Evolutionary conservation across 345 rosid species (phyloP), one percentile per base, ranked within the genome.

Genomic region (Eucalyptus polybractea): DNA sequence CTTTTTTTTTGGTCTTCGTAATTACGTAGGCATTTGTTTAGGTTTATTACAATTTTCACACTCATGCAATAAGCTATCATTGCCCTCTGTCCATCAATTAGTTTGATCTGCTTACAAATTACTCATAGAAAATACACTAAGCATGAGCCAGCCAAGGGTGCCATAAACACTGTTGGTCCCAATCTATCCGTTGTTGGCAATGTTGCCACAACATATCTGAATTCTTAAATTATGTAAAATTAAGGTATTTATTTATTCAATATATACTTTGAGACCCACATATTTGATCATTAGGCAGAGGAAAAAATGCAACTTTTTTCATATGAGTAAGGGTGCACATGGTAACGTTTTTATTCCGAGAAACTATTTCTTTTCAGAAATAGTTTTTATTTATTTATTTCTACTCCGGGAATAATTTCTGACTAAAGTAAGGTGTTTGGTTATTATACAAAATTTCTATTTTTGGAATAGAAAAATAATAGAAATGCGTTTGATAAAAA

Each of bases 311-410:
- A 62, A 62, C 49, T 2, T 29, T 62, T 62, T 62, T 62, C 72
- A 62, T 2, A 62, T 65, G 58, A 62, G 72, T 29, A 54, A 21
- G 25, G 65, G 3, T 62, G 33, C 4, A 12, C 12, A 47, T 47
- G 11, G 12, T 47, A 47, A 47, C 3, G 0, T 47, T 47, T 47
- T 0, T 47, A 47, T 47, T 47, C 49, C 4, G 0, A 0, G 49
- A 0, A 47, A 47, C 49, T 47, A 47, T 47, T 47, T 47, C 49
- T 47, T 47, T 47, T 47, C 4, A 10, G 0, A 10, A 47, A 47
- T 47, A 47, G 4, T 47, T 47, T 47, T 9, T 45, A 2, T 33
- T 33, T 33, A 33, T 33, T 33, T 9, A 45, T 45, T 45, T 45
- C 1, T 45, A 45, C 1, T 1, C 1, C 11, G 49, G 1, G 49